Conservation (phyloP, 257 asterid genomes). For the Rubia yunnanensis region DNA sequence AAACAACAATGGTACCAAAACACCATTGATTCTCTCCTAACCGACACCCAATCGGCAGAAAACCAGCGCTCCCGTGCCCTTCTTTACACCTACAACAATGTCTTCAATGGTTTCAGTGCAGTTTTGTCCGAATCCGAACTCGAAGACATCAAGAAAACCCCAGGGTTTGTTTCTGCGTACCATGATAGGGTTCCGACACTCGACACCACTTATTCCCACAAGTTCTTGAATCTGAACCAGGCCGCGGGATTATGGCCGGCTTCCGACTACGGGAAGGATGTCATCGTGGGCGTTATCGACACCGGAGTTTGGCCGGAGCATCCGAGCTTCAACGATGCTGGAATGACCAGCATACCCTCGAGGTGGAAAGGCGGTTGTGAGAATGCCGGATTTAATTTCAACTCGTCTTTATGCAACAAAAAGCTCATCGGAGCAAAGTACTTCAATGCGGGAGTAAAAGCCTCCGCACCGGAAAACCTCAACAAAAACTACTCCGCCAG, state of each 20-base stretch:
- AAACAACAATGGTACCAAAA: slow-evolving; percentile 30
- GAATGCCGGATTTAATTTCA: slow-evolving; percentile 26
- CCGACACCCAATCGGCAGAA: neutral
- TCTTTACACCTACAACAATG: slow-evolving; percentile 36
- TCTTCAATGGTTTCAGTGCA: slow-evolving; percentile 39
- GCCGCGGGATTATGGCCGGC: slow-evolving; percentile 43
- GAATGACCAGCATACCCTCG: slow-evolving; percentile 29
- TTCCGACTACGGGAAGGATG: slow-evolving; percentile 31
- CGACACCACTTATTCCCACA: slow-evolving; percentile 42
- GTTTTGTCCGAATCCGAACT: slow-evolving; percentile 27
- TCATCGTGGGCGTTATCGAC: slow-evolving; percentile 40
- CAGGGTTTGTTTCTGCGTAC: slow-evolving; percentile 35
- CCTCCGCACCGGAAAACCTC: slow-evolving; percentile 19
- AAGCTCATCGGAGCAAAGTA: slow-evolving; percentile 38
- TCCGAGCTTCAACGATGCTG: slow-evolving; percentile 31
- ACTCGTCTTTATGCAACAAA: slow-evolving; percentile 30
- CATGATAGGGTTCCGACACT: slow-evolving; percentile 21
- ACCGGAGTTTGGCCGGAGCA: slow-evolving; percentile 51
- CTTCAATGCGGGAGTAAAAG: slow-evolving; percentile 34
- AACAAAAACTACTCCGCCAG: slow-evolving; percentile 28
- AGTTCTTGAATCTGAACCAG: slow-evolving; percentile 35
- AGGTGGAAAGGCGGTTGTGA: slow-evolving; percentile 45
- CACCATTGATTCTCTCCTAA: slow-evolving; percentile 16
- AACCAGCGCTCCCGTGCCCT: neutral
- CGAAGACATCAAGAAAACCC: slow-evolving; percentile 15